These are phyloP conservation scores for Xylaria acuta DNA, from an alignment of 495 filamentous ascomycete species.

Conservation along the genomic window DNA sequence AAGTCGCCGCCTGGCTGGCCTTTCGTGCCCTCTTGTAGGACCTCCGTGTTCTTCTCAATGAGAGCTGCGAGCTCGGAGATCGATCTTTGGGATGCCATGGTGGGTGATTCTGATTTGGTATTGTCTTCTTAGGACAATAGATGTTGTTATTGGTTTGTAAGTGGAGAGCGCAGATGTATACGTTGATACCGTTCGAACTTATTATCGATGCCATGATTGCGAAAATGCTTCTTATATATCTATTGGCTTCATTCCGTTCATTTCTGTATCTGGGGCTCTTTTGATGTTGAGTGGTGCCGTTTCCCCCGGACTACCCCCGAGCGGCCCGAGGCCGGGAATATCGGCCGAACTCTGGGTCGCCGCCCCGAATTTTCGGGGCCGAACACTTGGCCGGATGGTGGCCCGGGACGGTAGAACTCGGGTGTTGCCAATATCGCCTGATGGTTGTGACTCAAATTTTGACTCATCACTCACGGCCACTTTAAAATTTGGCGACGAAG, in stretches of 20 bases:
- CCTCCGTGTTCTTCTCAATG: slow-evolving; percentile 27
- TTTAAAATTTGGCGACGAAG: not conserved
- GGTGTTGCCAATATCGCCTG: not conserved
- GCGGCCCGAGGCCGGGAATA: slow-evolving; percentile 3
- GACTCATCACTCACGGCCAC: not conserved
- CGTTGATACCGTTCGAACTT: not conserved
- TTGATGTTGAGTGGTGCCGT: not conserved
- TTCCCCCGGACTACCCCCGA: not conserved
- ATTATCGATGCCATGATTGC: not conserved
- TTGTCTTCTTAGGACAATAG: not conserved
- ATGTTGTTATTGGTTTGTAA: not conserved
- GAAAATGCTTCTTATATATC: not conserved
- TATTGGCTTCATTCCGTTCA: not conserved
- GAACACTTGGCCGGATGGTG: not conserved
- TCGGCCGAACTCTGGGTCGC: slow-evolving; percentile 11
- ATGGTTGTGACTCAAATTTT: slow-evolving; percentile 2
- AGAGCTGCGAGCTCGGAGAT: slow-evolving; percentile 38
- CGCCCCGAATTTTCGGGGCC: slow-evolving; percentile 8
- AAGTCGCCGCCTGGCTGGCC: slow-evolving; percentile 30
- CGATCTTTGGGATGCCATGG: slow-evolving; percentile 32
- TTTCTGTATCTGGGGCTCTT: not conserved
- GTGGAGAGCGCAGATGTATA: not conserved
- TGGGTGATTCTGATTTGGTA: not conserved
- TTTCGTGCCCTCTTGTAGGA: slow-evolving; percentile 30
- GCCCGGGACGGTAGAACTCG: not conserved